Base-by-base conservation (phyloP, 257 asterid species). In the Phtheirospermum japonicum region DNA sequence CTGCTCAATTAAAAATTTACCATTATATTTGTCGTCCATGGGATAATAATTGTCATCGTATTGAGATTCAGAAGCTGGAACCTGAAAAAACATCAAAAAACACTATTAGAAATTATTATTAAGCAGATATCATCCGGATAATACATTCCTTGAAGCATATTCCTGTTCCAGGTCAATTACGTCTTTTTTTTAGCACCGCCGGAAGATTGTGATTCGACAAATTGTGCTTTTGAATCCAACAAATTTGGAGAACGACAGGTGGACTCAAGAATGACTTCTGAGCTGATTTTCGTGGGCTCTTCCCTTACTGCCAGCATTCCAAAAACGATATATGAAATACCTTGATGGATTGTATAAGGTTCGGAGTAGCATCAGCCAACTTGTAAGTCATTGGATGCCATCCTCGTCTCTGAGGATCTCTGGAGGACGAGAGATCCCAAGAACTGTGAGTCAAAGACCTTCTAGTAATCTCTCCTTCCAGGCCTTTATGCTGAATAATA, bases 231-330 rank as follows among this genome's bases (percentile, higher is more conserved):
- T 14, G 51, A 45, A 45, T 14, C 51, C 17, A 14, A 13, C 51
- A 45, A 45, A 45, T 45, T 45, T 9, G 42, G 42, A 36, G 42
- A 36, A 36, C 7, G 11, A 36, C 42, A 36, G 4, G 42, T 36
- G 42, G 11, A 66, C 28, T 61, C 84, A 46, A 33, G 61, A 45
- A 17, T 64, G 23, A 28, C 60, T 39, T 58, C 50, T 43, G 68
- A 59, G 77, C 68, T 48, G 28, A 62, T 71, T 56, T 66, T 73
- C 71, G 16, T 40, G 52, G 39, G 57, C 43, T 69, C 76, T 61
- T 53, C 74, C 51, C 34, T 71, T 50, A 45, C 37, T 30, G 65
- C 54, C 30, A 3, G 61, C 34, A 36, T 64, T 57, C 61, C 57
- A 20, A 53, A n/a, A n/a, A n/a, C n/a, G n/a, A n/a, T n/a, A n/a